Percentiles rank a stretch among this genome's conserved stretches.
These are phyloP conservation scores for Monosporascus sp. DNA, from an alignment of 2,329 filamentous ascomycete species.

Conservation along the genomic window DNA sequence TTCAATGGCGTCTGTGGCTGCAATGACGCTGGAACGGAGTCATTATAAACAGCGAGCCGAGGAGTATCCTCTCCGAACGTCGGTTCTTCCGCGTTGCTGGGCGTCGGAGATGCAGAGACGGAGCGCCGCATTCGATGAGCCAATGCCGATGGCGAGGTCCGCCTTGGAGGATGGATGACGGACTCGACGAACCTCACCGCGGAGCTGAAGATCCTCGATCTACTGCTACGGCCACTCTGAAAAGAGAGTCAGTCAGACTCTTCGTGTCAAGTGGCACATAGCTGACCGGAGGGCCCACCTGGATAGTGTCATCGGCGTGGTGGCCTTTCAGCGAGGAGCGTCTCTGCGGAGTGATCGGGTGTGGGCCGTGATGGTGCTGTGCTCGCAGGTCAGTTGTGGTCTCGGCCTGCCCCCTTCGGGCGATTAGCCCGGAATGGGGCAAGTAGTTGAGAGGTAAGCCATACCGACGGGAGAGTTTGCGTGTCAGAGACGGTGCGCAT, in stretches of 20 bases:
- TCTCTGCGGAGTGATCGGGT: slow-evolving; percentile 19
- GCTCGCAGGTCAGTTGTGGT: background rate
- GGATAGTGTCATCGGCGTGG: slow-evolving; percentile 5
- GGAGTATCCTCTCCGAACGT: slow-evolving; percentile 12
- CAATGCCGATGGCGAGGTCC: slow-evolving; percentile 12
- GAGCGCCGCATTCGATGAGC: slow-evolving; percentile 3
- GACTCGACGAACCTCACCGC: slow-evolving; percentile 21
- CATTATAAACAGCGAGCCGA: slow-evolving; percentile 40
- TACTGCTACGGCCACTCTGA: slow-evolving; percentile 12
- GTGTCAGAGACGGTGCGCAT: slow-evolving; percentile 21
- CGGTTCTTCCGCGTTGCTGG: slow-evolving; percentile 6
- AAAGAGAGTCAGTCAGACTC: background rate
- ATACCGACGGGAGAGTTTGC: slow-evolving; percentile 22
- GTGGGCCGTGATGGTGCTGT: slow-evolving; percentile 4
- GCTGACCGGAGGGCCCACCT: slow-evolving; percentile 11
- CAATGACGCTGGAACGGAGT: slow-evolving; percentile 34
- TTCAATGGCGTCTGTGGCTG: slow-evolving; percentile 48
- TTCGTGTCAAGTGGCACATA: background rate
- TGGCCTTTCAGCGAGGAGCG: slow-evolving; percentile 14
- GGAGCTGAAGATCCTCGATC: slow-evolving; percentile 20
- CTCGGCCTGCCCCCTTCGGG: too few relatives aligned
- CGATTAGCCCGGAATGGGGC: slow-evolving; percentile 4
- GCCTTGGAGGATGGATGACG: slow-evolving; percentile 15
- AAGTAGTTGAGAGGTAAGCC: slow-evolving; percentile 4
- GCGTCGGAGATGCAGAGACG: slow-evolving; percentile 7